Conservation (phyloP, 208 protist genomes). For the Blechomonas ayalai region DNA sequence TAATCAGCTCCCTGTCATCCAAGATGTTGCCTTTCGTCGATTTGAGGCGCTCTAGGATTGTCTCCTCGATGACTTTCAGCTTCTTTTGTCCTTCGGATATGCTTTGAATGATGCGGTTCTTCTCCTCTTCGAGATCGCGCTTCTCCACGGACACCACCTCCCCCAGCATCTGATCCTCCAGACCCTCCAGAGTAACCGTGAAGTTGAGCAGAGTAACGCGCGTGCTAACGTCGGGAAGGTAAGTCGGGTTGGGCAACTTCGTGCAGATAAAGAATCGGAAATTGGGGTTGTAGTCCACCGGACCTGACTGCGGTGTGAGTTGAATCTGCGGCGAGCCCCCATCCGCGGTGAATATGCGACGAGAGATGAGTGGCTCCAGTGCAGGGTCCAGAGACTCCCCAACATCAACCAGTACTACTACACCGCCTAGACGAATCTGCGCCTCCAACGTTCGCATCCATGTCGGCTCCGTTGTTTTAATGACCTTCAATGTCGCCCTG, state of each 20-base stretch:
- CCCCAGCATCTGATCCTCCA: slow-evolving; percentile 94
- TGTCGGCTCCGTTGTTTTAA: slow-evolving; percentile 87
- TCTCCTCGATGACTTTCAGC: slow-evolving; percentile 90
- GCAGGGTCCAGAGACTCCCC: slow-evolving; percentile 93
- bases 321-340: slow-evolving; percentile 77
- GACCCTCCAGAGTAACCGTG: slow-evolving; percentile 93
- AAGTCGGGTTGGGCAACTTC: slow-evolving; percentile 94
- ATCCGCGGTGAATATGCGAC: slow-evolving; percentile 75
- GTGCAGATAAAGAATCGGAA: slow-evolving; percentile 95
- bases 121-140: slow-evolving; percentile 91
- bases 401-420: slow-evolving; percentile 93
- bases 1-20: slow-evolving; percentile 93
- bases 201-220: slow-evolving; percentile 97
- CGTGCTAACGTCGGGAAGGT: slow-evolving; percentile 94
- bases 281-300: slow-evolving; percentile 88
- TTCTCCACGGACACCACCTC: slow-evolving; percentile 92
- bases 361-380: slow-evolving; percentile 90
- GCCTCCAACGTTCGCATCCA: slow-evolving; percentile 90
- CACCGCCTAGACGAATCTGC: slow-evolving; percentile 89
- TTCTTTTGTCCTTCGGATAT: slow-evolving; percentile 90
- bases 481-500: slow-evolving; percentile 55
- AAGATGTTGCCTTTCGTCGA: slow-evolving; percentile 91
- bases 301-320: slow-evolving; percentile 79
- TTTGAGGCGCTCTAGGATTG: slow-evolving; percentile 87
- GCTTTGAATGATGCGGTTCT: slow-evolving; percentile 91